These are phyloP conservation scores for Penicillium glabrum DNA, from an alignment of 2,329 filamentous ascomycete species.

Conservation along the genomic window DNA sequence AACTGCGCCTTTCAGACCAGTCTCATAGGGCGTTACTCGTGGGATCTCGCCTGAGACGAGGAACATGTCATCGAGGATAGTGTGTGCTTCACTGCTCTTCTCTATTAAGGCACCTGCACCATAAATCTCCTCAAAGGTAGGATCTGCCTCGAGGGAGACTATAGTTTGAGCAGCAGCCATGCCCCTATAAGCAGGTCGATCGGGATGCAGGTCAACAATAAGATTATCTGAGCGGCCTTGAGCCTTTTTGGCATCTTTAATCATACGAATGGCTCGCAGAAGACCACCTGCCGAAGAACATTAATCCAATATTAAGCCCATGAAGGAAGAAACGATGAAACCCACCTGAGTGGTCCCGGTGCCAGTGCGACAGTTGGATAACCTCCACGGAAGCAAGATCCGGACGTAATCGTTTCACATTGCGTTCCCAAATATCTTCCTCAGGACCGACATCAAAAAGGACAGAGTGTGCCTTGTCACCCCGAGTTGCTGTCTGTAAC, in stretches of 20 bases:
- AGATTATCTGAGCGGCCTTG: slow-evolving; percentile 27
- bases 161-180: slow-evolving; percentile 42
- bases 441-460: slow-evolving; percentile 58
- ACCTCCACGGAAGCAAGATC: slow-evolving; percentile 48
- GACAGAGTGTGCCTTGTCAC: slow-evolving; percentile 45
- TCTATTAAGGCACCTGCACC: slow-evolving; percentile 42
- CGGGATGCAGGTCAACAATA: slow-evolving; percentile 53
- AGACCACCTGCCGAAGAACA: slow-evolving; percentile 44
- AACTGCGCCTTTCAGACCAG: slow-evolving; percentile 48
- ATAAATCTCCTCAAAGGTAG: slow-evolving; percentile 50
- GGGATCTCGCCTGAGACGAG: slow-evolving; percentile 57
- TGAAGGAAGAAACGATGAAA: background rate
- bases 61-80: slow-evolving; percentile 52
- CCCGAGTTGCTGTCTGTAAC: slow-evolving; percentile 49
- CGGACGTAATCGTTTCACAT: slow-evolving; percentile 45
- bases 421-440: slow-evolving; percentile 52
- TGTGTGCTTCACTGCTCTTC: slow-evolving; percentile 43
- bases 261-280: slow-evolving; percentile 49
- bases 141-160: slow-evolving; percentile 55
- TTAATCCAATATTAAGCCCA: background rate
- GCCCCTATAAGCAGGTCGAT: slow-evolving; percentile 53
- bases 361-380: slow-evolving; percentile 55
- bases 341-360: slow-evolving; percentile 56
- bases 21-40: slow-evolving; percentile 51
- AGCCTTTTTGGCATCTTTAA: slow-evolving; percentile 42